Evolutionary conservation across 345 rosid species (phyloP), one percentile per base, ranked within the genome.

Genomic region (Turritis glabra): DNA sequence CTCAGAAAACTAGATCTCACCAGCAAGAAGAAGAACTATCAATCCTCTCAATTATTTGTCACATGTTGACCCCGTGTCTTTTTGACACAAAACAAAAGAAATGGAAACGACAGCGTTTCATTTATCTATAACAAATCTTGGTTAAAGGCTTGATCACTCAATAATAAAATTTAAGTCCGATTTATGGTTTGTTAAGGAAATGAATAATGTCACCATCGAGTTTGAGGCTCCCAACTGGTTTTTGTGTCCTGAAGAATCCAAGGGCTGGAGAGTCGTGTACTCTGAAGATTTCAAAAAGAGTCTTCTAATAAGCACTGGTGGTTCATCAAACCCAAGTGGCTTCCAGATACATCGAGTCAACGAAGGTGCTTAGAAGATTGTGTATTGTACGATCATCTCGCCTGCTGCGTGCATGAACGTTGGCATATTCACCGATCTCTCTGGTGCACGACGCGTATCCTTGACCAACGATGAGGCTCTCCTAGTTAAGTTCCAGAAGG

Each of bases 201-300:
- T 67, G 33, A 52, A 15, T n/a, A 52, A 37, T 37, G 35, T 67
- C 13, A 35, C 35, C 48, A 35, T 67, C 50, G 72, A 67, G 25
- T 67, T 67, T 5, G 72, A 67, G 60, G 47, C 71, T 51, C 35
- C 60, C 10, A 51, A 67, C 71, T 67, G 59, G 71, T 50, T 67
- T 25, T n/a, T 51, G 17, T 50, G 60, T 25, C 61, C 72, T 11
- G 18, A 67, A 53, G 61, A 52, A 38, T 67, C 61, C 61, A 67
- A 52, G 26, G 70, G 70, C 9, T 65, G 70, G 70, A 65, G 70
- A 32, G 70, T 65, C 5, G 32, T 38, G 30, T 65, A 65, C 58
- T 65, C 58, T 21, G 18, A 38, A 14, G 15, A 65, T 6, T 65
- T 48, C 46, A 65, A 53, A 52, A 67, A 53, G 35, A 67, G 12